These are phyloP conservation scores for Heterobasidion irregulare DNA, from an alignment of 1,284 basidiomycete species.

Conservation along the genomic window DNA sequence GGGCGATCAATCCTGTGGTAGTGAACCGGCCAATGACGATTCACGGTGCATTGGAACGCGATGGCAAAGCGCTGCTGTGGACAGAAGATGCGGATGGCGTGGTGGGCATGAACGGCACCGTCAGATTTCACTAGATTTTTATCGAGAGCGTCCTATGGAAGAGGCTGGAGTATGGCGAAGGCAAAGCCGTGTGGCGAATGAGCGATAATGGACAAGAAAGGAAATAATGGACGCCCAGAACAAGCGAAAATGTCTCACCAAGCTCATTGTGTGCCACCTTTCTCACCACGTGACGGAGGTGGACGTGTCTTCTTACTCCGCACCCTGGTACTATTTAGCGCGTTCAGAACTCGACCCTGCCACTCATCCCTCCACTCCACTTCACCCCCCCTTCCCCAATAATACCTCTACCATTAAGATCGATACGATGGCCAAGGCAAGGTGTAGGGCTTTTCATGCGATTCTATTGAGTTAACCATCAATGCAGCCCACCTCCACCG, in stretches of 20 bases:
- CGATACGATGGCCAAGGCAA: no score
- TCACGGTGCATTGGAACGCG: conserved; percentile 37
- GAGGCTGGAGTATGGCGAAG: neutral
- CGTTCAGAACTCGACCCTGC: neutral
- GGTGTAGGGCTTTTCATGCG: no score
- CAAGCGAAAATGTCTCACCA: no score
- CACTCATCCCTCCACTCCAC: neutral
- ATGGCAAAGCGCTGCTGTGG: conserved; percentile 22
- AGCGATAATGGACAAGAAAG: neutral
- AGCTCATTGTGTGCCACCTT: neutral
- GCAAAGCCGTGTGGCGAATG: neutral
- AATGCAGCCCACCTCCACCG: conserved; percentile 34
- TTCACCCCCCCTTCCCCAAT: neutral
- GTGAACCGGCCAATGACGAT: conserved; percentile 54
- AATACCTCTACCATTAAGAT: neutral
- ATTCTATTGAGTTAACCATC: neutral
- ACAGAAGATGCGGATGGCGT: conserved; percentile 27
- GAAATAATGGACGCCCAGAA: no score
- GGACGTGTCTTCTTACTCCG: neutral
- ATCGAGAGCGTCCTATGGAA: neutral
- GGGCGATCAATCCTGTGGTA: conserved; percentile 67
- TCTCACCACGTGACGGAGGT: neutral
- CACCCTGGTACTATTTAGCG: neutral
- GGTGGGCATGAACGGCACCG: conserved; percentile 65
- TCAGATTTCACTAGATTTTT: conserved; percentile 3